phyloP scores from a whole-genome alignment of 768 basidiomycete species.

The Mycena vitilis region DNA sequence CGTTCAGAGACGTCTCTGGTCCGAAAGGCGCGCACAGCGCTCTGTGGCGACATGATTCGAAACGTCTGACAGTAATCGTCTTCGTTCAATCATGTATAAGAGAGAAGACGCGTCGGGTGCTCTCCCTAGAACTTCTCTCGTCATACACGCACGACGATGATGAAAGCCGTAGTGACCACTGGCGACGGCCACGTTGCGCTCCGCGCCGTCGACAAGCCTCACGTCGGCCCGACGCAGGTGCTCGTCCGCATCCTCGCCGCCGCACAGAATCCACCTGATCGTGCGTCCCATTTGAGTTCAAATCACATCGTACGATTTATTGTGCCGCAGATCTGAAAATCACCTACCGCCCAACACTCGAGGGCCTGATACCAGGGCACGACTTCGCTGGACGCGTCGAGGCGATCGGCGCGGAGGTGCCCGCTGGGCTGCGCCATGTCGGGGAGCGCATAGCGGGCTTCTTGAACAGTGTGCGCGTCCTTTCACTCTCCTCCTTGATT shows the following conservation, averaged over 20 bases:
- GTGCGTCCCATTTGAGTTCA: slow-evolving; percentile 17
- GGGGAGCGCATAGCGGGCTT: slow-evolving; percentile 43
- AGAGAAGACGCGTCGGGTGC: no score
- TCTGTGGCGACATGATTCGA: no score
- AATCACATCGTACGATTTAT: not conserved
- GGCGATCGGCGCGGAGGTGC: slow-evolving; percentile 37
- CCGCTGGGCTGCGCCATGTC: slow-evolving; percentile 23
- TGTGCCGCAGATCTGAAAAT: slow-evolving; percentile 39
- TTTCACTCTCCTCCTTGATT: not conserved
- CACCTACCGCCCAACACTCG: slow-evolving; percentile 22
- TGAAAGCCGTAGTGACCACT: slow-evolving; percentile 41
- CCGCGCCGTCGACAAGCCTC: slow-evolving; percentile 33
- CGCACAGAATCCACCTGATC: slow-evolving; percentile 44
- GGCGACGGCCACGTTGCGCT: slow-evolving; percentile 39
- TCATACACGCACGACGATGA: slow-evolving; percentile 4
- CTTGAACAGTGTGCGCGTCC: slow-evolving; percentile 36
- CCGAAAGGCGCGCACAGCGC: no score
- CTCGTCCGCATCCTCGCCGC: slow-evolving; percentile 41
- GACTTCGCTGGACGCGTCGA: slow-evolving; percentile 43
- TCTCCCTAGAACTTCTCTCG: not conserved
- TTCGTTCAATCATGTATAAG: no score
- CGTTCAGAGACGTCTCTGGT: no score
- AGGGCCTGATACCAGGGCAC: slow-evolving; percentile 39
- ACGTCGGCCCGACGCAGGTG: slow-evolving; percentile 38
- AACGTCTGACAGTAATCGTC: no score